Evolutionary conservation across 805 yeast species (phyloP), one percentile per base, ranked within the genome.

Genomic region (Candida awuae): DNA sequence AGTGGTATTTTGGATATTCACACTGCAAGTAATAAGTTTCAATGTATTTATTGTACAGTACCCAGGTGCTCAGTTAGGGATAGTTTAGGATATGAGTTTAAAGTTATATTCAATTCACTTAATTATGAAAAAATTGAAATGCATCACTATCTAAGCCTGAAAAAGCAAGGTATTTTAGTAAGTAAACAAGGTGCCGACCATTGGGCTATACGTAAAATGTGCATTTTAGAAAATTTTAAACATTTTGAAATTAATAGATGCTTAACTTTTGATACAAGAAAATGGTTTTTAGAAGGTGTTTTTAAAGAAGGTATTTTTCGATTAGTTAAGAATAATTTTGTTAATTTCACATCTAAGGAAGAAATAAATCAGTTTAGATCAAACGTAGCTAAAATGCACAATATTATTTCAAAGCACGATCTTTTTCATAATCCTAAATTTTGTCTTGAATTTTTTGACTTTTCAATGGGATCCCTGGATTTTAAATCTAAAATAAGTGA

Each of bases 1-100:
- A 17, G 17, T 7, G 28, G 21, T 6, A 17, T 37, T 6, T 15
- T 37, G 8, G 28, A 37, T 32, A 14, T 28, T 4, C 6, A 17
- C 21, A n/a, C 32, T 8, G 13, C 32, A 15, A 33, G 22, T 29
- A 9, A 8, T n/a, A 20, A 17, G 7, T 33, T 26, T 23, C 41
- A 27, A 29, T 38, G 37, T 32, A n/a, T 6, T n/a, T 38, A 28
- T 21, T 38, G 41, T n/a, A 29, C 17, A 7, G 34, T 25, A 3
- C 41, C 36, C 8, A 22, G 33, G 14, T 13, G 29, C 14, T 17
- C 14, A 6, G 18, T 38, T 10, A 22, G 19, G 14, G 18, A 38
- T 38, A 8, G 22, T 14, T 16, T 14, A 13, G 41, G 41, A 5
- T 8, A 28, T 17, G 30, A 38, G 18, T 28, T 21, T 23, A 33